Evolutionary conservation across 306 rosid genomes (phyloP), one percentile per base, ranked within the genome.

Genomic region (Abrus precatorius): DNA sequence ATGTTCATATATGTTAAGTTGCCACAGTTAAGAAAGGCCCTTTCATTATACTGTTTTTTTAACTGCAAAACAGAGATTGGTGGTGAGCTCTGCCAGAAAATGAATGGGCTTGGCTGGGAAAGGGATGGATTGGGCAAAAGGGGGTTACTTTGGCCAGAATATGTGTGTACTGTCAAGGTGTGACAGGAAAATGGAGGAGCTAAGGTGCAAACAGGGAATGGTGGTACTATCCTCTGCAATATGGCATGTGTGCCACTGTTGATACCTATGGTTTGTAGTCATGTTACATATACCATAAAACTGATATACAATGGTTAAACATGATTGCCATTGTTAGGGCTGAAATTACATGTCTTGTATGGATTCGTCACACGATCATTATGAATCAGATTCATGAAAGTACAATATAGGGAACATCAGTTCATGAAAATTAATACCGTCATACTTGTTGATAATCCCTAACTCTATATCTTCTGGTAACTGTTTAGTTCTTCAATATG

Each of bases 311-410:
- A 5, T 29, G 54, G 72, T 32, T 9, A 71, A 75, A 73, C 61
- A 61, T 62, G 57, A 65, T 82, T 57, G 81, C 11, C 12, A 48
- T 70, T 63, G 50, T 76, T 65, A 64, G 50, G 44, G 28, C 34
- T 69, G 79, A n/a, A 47, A 79, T 49, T 79, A 69, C 56, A 54
- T 74, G 48, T 78, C 32, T 50, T 52, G 3, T 8, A 69, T 78
- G 47, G 52, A 76, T 60, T 75, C 28, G 27, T n/a, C 4, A 4
- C 32, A 40, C 33, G 10, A 55, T 47, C 52, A 54, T 44, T 29
- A 36, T 20, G 47, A 44, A 45, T 71, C 38, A 55, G 61, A 74
- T 52, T 56, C 61, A 54, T 82, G 76, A 66, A 66, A 71, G 61
- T 52, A 40, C 30, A 70, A 70, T 55, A 59, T 9, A 30, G 64